Evolutionary conservation across 768 basidiomycete species (phyloP).

Genomic region (Mycena amicta): DNA sequence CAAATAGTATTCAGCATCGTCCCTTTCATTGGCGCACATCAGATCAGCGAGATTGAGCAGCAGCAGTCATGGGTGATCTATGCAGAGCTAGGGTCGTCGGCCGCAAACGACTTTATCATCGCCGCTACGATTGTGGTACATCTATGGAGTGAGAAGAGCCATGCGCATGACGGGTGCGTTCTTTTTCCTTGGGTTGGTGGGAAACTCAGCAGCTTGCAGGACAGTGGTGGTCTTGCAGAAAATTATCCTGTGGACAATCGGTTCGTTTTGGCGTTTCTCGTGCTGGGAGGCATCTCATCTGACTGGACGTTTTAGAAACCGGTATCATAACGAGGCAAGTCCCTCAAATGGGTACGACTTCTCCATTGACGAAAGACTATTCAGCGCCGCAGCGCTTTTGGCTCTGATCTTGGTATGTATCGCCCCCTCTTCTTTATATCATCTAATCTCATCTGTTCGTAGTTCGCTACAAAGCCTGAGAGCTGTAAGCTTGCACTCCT

Average conservation of each 20-base stretch:
- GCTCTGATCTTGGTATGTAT: background rate
- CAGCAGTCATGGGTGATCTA: background rate
- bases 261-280: background rate
- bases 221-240: background rate
- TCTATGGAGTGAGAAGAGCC: background rate
- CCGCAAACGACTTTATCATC: background rate
- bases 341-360: background rate
- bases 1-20: background rate
- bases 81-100: background rate
- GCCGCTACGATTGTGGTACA: background rate
- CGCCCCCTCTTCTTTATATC: background rate
- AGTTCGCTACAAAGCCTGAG: background rate
- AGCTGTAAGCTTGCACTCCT: background rate
- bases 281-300: background rate
- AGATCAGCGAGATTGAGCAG: background rate
- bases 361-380: background rate
- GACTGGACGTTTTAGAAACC: background rate
- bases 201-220: background rate
- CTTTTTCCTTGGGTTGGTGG: background rate
- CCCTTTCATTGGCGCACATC: background rate
- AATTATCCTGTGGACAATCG: background rate
- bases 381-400: background rate
- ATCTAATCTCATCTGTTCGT: background rate
- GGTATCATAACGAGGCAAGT: background rate
- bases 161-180: background rate